phyloP scores from a whole-genome alignment of 2,329 filamentous ascomycete species.

The Orbilia oligospora region DNA sequence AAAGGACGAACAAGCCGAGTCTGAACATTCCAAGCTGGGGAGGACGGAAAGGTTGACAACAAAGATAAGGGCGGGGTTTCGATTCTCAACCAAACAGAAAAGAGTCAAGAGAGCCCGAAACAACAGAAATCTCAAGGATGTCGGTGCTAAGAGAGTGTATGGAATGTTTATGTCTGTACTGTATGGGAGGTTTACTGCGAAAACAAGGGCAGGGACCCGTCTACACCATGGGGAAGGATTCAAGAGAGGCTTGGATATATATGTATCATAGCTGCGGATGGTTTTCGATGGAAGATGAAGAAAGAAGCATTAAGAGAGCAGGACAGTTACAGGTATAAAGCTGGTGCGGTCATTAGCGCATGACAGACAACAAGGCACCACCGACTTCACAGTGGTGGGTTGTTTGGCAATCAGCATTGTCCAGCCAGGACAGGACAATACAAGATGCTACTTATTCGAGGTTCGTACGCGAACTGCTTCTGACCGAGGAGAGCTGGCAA shows the following conservation, averaged over 20 bases:
- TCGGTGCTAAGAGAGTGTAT: neutral
- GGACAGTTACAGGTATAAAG: neutral
- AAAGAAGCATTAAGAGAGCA: neutral
- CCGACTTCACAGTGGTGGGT: neutral
- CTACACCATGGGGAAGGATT: conserved; percentile 26
- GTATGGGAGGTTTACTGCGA: neutral
- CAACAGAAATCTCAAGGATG: conserved; percentile 5
- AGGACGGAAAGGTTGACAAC: conserved; percentile 3
- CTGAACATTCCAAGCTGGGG: conserved; percentile 2
- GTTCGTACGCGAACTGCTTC: conserved; percentile 1
- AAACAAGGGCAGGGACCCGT: conserved; percentile 11
- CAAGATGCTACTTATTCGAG: neutral
- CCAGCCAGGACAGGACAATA: conserved; percentile 24
- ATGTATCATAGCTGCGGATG: neutral
- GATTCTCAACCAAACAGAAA: neutral
- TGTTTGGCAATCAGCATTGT: conserved; percentile 15
- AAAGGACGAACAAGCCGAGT: conserved; percentile 20
- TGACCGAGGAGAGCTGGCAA: neutral
- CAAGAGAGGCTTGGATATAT: conserved; percentile 1
- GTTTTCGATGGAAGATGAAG: neutral
- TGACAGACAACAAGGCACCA: conserved; percentile 33
- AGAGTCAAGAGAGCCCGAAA: neutral
- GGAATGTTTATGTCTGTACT: neutral
- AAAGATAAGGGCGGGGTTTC: conserved; percentile 41
- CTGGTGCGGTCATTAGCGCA: conserved; percentile 49